A percentile compares a stretch with the other conserved stretches of the same genome.
Evolutionary conservation across 23 red algal genomes (phyloP).

Genomic region (Gracilaria caudata): DNA sequence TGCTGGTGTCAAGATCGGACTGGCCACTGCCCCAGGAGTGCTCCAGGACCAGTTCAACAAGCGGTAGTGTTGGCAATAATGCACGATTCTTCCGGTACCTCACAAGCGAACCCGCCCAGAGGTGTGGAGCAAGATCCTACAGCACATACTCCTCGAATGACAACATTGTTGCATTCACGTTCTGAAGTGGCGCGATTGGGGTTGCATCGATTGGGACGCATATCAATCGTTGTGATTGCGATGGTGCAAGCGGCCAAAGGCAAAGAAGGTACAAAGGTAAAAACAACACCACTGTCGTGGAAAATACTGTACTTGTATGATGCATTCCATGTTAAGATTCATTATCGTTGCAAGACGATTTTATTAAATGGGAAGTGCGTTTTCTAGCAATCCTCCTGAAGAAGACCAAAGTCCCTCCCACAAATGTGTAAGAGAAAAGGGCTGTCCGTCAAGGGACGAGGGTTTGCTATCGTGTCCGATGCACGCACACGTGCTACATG

Average conservation of each 20-base stretch:
- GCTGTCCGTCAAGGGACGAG: no score
- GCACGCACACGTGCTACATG: no score
- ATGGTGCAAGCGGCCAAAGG: neutral
- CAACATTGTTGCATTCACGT: neutral
- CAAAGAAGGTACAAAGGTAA: neutral
- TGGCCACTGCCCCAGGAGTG: conserved; percentile 11
- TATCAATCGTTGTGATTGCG: neutral
- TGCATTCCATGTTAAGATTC: no score
- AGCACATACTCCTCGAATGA: neutral
- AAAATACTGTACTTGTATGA: no score
- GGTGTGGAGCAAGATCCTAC: neutral
- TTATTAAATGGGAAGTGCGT: no score
- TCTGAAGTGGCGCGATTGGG: conserved; percentile 1
- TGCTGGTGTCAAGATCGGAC: conserved; percentile 37
- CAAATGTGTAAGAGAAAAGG: no score
- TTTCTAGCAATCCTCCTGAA: no score
- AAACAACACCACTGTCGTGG: no score
- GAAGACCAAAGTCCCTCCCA: no score
- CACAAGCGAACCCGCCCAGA: neutral
- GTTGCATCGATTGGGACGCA: conserved; percentile 11
- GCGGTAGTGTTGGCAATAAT: conserved; percentile 2
- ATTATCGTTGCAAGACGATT: no score
- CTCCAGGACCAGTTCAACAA: conserved; percentile 8
- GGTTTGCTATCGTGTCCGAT: no score
- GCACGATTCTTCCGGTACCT: neutral